Percentiles rank a stretch among this genome's conserved stretches.
phyloP scores from a whole-genome alignment of 2,329 filamentous ascomycete genomes.

The Alternaria atra region DNA sequence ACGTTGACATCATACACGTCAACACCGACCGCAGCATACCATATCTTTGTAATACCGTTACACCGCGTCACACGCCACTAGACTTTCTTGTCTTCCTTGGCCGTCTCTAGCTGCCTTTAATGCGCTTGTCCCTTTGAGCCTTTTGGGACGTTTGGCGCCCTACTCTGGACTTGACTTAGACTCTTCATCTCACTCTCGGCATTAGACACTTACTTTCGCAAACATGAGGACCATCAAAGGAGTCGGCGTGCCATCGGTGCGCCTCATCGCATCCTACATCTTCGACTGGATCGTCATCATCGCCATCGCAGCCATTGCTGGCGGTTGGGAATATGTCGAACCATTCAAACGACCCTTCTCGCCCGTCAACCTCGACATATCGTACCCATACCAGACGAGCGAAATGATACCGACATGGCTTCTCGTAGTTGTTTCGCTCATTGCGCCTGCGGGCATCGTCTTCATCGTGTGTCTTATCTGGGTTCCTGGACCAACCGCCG shows the following conservation, averaged over 20 bases:
- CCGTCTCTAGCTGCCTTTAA: slow-evolving; percentile 8
- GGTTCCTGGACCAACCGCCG: slow-evolving; percentile 75
- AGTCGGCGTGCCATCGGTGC: slow-evolving; percentile 54
- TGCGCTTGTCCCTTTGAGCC: slow-evolving; percentile 24
- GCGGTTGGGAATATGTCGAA: slow-evolving; percentile 65
- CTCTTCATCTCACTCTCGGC: slow-evolving; percentile 4
- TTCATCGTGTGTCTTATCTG: slow-evolving; percentile 72
- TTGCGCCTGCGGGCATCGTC: slow-evolving; percentile 74
- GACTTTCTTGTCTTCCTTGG: slow-evolving; percentile 11
- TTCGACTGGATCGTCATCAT: slow-evolving; percentile 78
- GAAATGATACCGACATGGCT: slow-evolving; percentile 77
- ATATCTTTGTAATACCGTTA: neutral
- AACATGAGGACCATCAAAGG: slow-evolving; percentile 39
- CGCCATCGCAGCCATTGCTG: slow-evolving; percentile 66
- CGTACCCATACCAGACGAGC: slow-evolving; percentile 74
- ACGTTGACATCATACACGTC: slow-evolving; percentile 1
- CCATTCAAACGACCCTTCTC: slow-evolving; percentile 77
- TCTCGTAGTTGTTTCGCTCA: slow-evolving; percentile 69
- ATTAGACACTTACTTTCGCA: slow-evolving; percentile 10
- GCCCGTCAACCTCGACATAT: slow-evolving; percentile 77
- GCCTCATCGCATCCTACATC: slow-evolving; percentile 71
- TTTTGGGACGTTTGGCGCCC: slow-evolving; percentile 9
- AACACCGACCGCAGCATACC: slow-evolving; percentile 7
- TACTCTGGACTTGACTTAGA: neutral
- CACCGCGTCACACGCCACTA: neutral